Base-by-base conservation (phyloP, 495 filamentous ascomycete species). In the Annulohypoxylon stygium region DNA sequence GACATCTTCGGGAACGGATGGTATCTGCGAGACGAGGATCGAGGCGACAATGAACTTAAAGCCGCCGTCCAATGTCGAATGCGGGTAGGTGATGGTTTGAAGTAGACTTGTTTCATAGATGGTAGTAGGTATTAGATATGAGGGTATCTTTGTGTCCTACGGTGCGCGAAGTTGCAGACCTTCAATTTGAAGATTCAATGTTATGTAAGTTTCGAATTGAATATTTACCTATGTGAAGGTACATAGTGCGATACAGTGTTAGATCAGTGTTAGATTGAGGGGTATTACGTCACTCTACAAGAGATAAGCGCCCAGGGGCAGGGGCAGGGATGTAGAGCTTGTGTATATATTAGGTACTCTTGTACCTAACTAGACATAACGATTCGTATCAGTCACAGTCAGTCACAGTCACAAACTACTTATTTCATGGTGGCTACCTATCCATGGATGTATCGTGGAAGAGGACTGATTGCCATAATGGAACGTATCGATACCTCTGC, bases 1-100 rank as follows among this genome's bases (percentile, higher is more conserved):
- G 75, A 70, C 75, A 78, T 79, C 39, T 47, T 61, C 50, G 53
- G 36, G 36, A 48, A 36, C 25, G 36, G 10, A 30, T 26, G 11
- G 41, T 34, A 37, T 33, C 25, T 41, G 18, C 37, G 11, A 20
- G 26, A 26, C 41, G 34, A 50, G 30, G 11, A 41, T 5, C 4
- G 58, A 10, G 53, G 14, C n/a, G 55, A 14, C 39, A 2, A 16
- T 10, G 18, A 12, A 3, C 14, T 39, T 16, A 16, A 20, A 18
- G 34, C 2, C 25, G 25, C 36, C 39, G 53, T 26, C 57, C 57
- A 48, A 25, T 20, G 36, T 6, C 34, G 55, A 41, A 25, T 12
- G 9, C 11, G 14, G 14, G 18, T 39, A 23, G 34, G 55, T 2
- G 55, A 59, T 2, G n/a, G n/a, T n/a, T 12, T 26, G 26, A 57